Evolutionary conservation across 257 asterid species (phyloP), one percentile per base, ranked within the genome.

Genomic region (Fraxinus anomala): DNA sequence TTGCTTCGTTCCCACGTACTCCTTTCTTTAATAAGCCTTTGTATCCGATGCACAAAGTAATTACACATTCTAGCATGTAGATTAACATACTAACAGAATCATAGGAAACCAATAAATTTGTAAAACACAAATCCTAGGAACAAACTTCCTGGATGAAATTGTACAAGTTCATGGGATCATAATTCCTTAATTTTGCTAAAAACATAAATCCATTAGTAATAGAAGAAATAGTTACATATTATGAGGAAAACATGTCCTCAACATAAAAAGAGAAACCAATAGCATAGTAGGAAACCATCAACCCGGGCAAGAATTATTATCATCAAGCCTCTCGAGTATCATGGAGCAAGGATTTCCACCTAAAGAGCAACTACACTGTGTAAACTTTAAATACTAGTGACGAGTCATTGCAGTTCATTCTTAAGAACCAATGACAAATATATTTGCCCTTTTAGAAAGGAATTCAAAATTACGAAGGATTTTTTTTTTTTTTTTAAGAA

Each of bases 1-100:
- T 56, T 67, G 54, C 68, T 44, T 61, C 17, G 33, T 44, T 33
- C 77, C 77, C 77, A 71, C 61, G 36, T 21, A 79, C 70, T 68
- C 44, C 68, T 73, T 49, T 31, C 17, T 44, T 37, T 8, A 19
- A 19, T 54, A 54, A 56, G 28, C 66, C 66, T 56, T 56, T n/a
- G 12, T 56, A 47, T 56, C 66, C 26, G 4, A 6, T 19, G 26
- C 23, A n/a, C 23, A 54, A 54, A n/a, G 65, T 54, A n/a, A 56
- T 56, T 6, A 56, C 26, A n/a, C 66, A n/a, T 56, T 56, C 66
- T 56, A 56, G 7, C 28, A 56, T 56, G 66, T 56, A 56, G 21
- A n/a, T 14, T 49, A 49, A n/a, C 66, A 19, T 56, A 1, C 66
- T n/a, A n/a, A 56, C 66, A 56, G 8, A n/a, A n/a, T 56, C 10